Evolutionary conservation across 345 rosid genomes (phyloP), one percentile per base, ranked within the genome.

Genomic region (Sonneratia alba): DNA sequence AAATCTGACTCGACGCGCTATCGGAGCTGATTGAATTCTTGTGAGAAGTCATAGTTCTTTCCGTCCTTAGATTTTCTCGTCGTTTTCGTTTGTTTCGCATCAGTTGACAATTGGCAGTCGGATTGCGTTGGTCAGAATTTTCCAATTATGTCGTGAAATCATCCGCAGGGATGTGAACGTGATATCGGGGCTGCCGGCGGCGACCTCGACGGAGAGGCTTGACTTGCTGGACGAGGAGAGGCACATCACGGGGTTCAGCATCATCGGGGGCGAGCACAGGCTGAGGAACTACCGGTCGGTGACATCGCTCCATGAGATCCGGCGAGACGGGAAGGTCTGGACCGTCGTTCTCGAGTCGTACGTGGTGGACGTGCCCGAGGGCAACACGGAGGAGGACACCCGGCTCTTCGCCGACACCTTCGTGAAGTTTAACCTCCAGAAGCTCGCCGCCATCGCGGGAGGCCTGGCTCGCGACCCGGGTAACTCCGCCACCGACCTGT

Each of bases 291-390:
- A 76, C 75, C 40, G 74, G 68, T 71, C 78, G 71, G 71, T 71
- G 67, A 76, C 78, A n/a, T 71, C 74, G 40, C 61, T 72, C 57
- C 79, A 76, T 71, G 79, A 76, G 73, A 9, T 67, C 67, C 67
- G 27, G 36, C 42, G 56, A 21, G 59, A 16, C 16, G 67, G 62
- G 34, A 32, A 74, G 72, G 62, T 62, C 69, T 45, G 67, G 62
- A 79, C 87, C 21, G 85, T 79, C 19, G 87, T 84, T 36, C 53
- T 79, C 56, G 87, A 84, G 77, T 81, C 85, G 0, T 84, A 84
- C 85, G 85, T 79, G 51, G 87, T 84, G 75, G 87, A 84, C 57
- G 73, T 81, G 18, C 87, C 87, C 12, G 78, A 80, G 22, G 87
- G 87, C n/a, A 84, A 81, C 79, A 81, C 84, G 8, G 71, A 75